Evolutionary conservation across 352 stramenopile species (phyloP).

Genomic region (Thalassiosira hispida): DNA sequence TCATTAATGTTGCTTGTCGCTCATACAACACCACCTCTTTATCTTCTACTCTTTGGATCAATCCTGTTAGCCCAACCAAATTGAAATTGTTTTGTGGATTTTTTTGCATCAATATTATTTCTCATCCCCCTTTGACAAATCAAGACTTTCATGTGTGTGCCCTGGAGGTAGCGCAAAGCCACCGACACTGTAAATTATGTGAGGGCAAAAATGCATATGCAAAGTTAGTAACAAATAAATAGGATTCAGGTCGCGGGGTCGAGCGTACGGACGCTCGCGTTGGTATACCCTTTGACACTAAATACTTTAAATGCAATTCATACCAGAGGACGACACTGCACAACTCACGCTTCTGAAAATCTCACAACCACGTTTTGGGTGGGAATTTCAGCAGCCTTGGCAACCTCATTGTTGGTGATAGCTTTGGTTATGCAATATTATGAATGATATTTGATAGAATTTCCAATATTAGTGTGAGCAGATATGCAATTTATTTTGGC

Average conservation of each 20-base stretch:
- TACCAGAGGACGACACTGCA: background rate
- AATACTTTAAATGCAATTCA: too few species aligned
- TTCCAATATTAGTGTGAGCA: background rate
- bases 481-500: too few species aligned
- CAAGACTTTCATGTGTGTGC: constrained; percentile 41
- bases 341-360: constrained; percentile 65
- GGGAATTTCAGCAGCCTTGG: constrained; percentile 64
- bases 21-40: too few species aligned
- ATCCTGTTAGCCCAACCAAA: too few species aligned
- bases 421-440: constrained; percentile 9
- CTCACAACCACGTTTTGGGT: constrained; percentile 72
- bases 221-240: background rate
- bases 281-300: too few species aligned
- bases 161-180: constrained; percentile 34
- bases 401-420: constrained; percentile 59
- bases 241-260: too few species aligned
- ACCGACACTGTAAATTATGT: constrained; percentile 20
- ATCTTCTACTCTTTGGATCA: too few species aligned
- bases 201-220: background rate
- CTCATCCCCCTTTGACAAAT: constrained; percentile 16
- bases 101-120: constrained; percentile 1
- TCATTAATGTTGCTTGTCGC: too few species aligned
- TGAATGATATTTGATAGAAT: background rate
- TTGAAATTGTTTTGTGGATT: too few species aligned
- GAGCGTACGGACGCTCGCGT: background rate